These are phyloP conservation scores for Perkinsus olseni DNA, from an alignment of 169 alveolate genomes.

Conservation along the genomic window DNA sequence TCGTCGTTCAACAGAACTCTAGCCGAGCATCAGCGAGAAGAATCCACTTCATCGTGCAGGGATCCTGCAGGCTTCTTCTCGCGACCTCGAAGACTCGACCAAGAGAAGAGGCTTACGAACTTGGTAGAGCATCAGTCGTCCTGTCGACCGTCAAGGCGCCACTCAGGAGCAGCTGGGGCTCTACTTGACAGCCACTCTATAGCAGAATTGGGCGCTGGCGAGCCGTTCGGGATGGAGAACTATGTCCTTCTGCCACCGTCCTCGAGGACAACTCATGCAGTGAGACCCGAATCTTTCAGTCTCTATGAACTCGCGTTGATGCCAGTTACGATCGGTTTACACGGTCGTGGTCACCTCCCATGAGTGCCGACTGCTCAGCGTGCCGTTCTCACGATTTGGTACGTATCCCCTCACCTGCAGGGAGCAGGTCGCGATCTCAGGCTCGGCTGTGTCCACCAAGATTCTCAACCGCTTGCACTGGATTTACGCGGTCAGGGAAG, in stretches of 20 bases:
- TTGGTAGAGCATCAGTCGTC: neutral
- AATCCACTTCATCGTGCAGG: neutral
- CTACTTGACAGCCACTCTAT: neutral
- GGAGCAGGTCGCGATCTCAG: neutral
- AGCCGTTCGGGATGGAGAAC: neutral
- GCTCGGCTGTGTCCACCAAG: neutral
- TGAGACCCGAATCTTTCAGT: neutral
- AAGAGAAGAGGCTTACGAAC: neutral
- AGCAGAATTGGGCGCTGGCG: neutral
- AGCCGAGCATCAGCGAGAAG: neutral
- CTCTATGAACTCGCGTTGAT: neutral
- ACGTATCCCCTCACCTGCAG: neutral
- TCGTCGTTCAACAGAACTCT: neutral
- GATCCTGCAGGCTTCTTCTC: neutral
- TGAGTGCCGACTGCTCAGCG: neutral
- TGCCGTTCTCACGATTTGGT: neutral
- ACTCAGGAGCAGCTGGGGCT: neutral
- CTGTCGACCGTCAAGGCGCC: neutral
- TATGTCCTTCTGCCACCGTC: neutral
- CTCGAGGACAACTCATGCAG: neutral
- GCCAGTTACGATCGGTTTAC: neutral
- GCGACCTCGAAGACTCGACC: neutral
- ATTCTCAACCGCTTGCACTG: neutral
- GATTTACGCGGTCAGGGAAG: neutral
- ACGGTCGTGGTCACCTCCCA: neutral